Evolutionary conservation across 1,139 yeast species (phyloP), one percentile per base, ranked within the genome.

Genomic region (Pneumocystis canis): DNA sequence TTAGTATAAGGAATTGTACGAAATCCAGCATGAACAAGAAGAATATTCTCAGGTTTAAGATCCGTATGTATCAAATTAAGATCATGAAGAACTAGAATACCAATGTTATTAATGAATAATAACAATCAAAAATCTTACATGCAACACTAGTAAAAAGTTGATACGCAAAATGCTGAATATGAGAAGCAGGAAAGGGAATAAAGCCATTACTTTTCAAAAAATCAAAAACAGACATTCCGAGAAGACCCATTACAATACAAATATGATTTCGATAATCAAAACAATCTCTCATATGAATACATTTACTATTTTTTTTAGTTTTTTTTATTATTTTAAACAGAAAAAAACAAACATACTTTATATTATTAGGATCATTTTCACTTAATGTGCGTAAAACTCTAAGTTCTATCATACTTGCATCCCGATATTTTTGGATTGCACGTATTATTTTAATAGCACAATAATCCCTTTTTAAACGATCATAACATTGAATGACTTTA

Each of bases 181-280:
- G 99, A 16, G 79, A 74, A 0, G 74, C 96, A 74, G 77, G 97
- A 83, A 79, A 89, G 74, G 78, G 92, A 77, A 67, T 82, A 80
- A 73, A 89, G 79, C 68, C 67, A 68, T 77, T 77, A 64, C 82
- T 82, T 73, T 89, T 89, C 80, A 90, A 79, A 69, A 92, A 94
- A 74, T 94, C 98, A 73, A 85, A 94, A 11, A 92, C 80, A 25
- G 95, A 87, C 65, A 86, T 85, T 68, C 89, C 89, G 67, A 88
- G 78, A 63, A 92, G 77, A 71, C 90, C 96, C 0, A 97, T 90
- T 3, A 94, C 95, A 41, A 90, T 83, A 76, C 97, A 90, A 60
- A 94, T 89, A 74, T 94, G 99, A 70, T 92, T 89, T 68, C 95
- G 80, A 74, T 82, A 94, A 75, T 92, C 98, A 74, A 94, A 87